These are phyloP conservation scores for Urochloa ruziziensis DNA, from an alignment of 176 grass and related monocot species.

Conservation along the genomic window DNA sequence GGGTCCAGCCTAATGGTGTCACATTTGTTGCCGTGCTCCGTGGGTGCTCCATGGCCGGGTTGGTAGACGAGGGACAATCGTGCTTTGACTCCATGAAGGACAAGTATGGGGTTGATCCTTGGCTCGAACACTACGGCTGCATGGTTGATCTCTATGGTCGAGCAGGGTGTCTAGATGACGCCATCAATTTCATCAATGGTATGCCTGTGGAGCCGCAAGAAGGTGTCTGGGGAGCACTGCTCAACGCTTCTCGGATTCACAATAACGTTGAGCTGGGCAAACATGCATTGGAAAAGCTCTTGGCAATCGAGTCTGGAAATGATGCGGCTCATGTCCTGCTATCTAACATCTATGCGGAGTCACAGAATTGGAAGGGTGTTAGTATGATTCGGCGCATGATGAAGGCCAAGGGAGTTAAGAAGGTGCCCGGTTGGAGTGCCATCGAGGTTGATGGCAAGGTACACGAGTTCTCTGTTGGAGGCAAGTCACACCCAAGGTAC, in stretches of 20 bases:
- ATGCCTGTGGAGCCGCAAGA: conserved; percentile 72
- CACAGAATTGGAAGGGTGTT: conserved; percentile 61
- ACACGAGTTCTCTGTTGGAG: conserved; percentile 63
- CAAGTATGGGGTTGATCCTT: conserved; percentile 51
- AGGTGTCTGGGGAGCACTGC: conserved; percentile 77
- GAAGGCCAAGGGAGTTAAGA: conserved; percentile 64
- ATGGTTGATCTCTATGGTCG: conserved; percentile 77
- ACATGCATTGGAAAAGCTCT: conserved; percentile 53
- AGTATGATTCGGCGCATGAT: conserved; percentile 49
- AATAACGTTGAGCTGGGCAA: conserved; percentile 64
- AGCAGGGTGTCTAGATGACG: conserved; percentile 64
- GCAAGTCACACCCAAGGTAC: conserved; percentile 51
- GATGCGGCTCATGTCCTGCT: conserved; percentile 62
- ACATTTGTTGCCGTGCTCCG: conserved; percentile 70
- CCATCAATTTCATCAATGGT: conserved; percentile 46
- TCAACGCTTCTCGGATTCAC: conserved; percentile 75
- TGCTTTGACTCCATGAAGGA: conserved; percentile 60
- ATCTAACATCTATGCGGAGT: conserved; percentile 77
- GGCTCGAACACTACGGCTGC: conserved; percentile 73
- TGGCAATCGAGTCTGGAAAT: conserved; percentile 46
- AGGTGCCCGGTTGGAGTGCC: conserved; percentile 65
- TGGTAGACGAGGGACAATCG: conserved; percentile 56
- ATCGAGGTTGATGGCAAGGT: conserved; percentile 58
- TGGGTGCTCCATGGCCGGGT: conserved; percentile 62
- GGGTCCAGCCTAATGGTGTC: conserved; percentile 55